Base-by-base conservation (phyloP, 2,329 filamentous ascomycete genomes). In the Aspergillus arachidicola region DNA sequence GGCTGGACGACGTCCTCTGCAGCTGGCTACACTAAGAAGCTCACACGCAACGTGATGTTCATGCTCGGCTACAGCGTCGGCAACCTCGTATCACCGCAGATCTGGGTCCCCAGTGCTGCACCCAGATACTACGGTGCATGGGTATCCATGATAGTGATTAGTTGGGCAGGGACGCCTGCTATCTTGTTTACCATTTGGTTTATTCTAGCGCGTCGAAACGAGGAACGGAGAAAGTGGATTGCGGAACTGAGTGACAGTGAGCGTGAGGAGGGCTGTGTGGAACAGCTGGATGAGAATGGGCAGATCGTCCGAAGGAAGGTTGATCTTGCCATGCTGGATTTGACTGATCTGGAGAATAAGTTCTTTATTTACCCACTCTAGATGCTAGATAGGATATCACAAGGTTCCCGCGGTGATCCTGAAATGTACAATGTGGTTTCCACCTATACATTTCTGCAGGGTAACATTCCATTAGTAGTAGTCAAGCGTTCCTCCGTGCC, bases 201-300 rank as follows among this genome's bases (percentile, higher is more conserved):
- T 21, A 54, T 54, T 7, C 19, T 54, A n/a, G 28, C 51, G 11
- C 16, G 51, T 10, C 51, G 51, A 10, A 54, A 54, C 21, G 10
- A 36, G 51, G 51, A 54, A 36, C 19, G 57, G 30, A 21, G 12
- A 14, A 14, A 58, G 30, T 58, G 57, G 57, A 48, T 48, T 12
- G 57, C 41, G 14, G 57, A 38, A 21, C 4, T 58, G 30, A 58
- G 57, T 26, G 57, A 58, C 10, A 48, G 34, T 26, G 57, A 50
- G 32, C 46, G 46, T 10, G 43, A 38, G 11, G 57, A 58, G 19
- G 57, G 57, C 7, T 58, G 57, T 30, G 57, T 58, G 30, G 57
- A 58, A 21, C 57, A 58, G 57, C 16, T 58, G 41, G 57, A 58
- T 38, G 57, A 58, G 30, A 58, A 48, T 50, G 57, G 57, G n/a